Evolutionary conservation across 495 filamentous ascomycete species (phyloP), one percentile per base, ranked within the genome.

Genomic region (Emericellopsis terricola): DNA sequence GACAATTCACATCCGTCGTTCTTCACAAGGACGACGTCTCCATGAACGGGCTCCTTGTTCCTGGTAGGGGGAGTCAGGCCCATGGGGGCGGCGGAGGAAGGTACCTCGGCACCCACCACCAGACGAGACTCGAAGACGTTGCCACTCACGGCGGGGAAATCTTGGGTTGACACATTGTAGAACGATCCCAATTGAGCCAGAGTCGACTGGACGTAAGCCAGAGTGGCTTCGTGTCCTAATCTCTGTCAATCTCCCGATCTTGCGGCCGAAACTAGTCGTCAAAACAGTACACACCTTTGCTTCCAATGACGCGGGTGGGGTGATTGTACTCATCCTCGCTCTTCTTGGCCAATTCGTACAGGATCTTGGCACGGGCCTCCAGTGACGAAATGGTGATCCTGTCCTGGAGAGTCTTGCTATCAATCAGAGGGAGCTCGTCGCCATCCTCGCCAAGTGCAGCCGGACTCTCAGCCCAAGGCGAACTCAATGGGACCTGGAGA

Each of bases 221-320:
- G 46, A 2, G 74, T 76, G 8, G 50, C 62, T 31, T 50, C 38
- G 41, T 79, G 74, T 3, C 71, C 71, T 70, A 37, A 29, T n/a
- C 5, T 29, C 17, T 10, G 16, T 4, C 10, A 33, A 10, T 32
- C 14, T 11, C n/a, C n/a, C n/a, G n/a, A n/a, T n/a, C n/a, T n/a
- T n/a, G n/a, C n/a, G n/a, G n/a, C n/a, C n/a, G n/a, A n/a, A n/a
- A n/a, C n/a, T n/a, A n/a, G n/a, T n/a, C n/a, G n/a, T n/a, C n/a
- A n/a, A n/a, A n/a, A n/a, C n/a, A 21, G 16, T 19, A 44, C 52
- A 33, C 58, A 69, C 72, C 72, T 39, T 58, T 41, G 37, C 68
- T 72, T 15, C 72, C 72, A 40, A 77, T 76, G 13, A 77, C 72
- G 34, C 72, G 57, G 3, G 72, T 77, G 2, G 71, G 72, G 37